phyloP scores from a whole-genome alignment of 2,329 filamentous ascomycete species.

The Talaromyces islandicus region DNA sequence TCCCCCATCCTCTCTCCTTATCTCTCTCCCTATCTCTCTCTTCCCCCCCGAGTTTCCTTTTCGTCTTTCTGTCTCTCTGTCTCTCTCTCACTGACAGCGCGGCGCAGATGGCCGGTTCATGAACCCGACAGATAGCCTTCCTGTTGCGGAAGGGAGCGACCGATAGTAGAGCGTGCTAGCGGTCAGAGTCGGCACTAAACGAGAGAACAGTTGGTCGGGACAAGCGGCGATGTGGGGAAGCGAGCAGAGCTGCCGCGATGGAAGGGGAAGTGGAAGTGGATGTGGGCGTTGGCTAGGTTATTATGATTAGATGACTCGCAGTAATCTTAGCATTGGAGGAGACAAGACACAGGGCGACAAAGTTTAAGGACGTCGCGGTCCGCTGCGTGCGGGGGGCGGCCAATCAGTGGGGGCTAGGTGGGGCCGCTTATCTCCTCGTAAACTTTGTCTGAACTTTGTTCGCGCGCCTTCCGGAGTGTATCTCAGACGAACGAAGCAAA shows the following conservation, averaged over 20 bases:
- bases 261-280: too few species aligned
- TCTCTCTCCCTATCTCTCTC: slow-evolving; percentile 2
- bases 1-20: slow-evolving; percentile 5
- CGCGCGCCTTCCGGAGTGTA: too few species aligned
- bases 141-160: background rate
- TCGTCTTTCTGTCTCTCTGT: background rate
- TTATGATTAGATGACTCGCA: too few species aligned
- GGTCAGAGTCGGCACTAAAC: background rate
- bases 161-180: background rate
- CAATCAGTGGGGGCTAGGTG: background rate
- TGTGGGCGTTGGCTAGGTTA: too few species aligned
- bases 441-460: background rate
- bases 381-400: background rate
- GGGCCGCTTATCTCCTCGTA: background rate
- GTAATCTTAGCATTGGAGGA: too few species aligned
- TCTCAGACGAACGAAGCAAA: too few species aligned
- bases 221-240: background rate
- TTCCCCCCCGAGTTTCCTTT: background rate
- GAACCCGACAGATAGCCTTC: background rate
- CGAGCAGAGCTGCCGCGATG: background rate
- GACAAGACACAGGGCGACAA: too few species aligned
- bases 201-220: background rate
- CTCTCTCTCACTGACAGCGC: background rate
- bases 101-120: background rate
- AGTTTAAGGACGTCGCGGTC: background rate